A percentile compares a stretch with the other conserved stretches of the same genome.
Evolutionary conservation across 2,329 filamentous ascomycete species (phyloP).

Genomic region (Akanthomyces uredinophilus): DNA sequence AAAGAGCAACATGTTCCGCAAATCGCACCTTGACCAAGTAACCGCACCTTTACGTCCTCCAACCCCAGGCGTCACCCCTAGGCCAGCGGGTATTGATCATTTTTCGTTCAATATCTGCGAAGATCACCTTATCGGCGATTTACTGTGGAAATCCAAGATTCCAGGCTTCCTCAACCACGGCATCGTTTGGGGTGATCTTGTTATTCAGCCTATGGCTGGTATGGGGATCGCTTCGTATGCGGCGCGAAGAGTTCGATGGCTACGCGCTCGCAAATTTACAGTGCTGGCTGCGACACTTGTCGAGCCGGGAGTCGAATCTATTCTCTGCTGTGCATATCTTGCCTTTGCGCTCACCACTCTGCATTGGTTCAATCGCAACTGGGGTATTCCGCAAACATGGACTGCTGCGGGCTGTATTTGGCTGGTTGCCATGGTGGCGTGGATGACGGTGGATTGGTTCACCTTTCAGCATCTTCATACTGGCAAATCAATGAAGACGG

Average conservation of each 20-base stretch:
- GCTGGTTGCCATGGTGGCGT: constrained; percentile 57
- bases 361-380: constrained; percentile 50
- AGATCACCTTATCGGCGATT: constrained; percentile 90
- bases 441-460: constrained; percentile 71
- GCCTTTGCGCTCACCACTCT: constrained; percentile 74
- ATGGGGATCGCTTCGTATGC: constrained; percentile 76
- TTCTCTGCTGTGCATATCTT: constrained; percentile 77
- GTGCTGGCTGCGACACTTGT: constrained; percentile 84
- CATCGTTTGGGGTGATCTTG: constrained; percentile 78
- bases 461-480: constrained; percentile 72
- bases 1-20: constrained; percentile 98
- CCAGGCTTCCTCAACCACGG: constrained; percentile 71
- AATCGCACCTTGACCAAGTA: constrained; percentile 77
- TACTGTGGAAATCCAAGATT: constrained; percentile 71
- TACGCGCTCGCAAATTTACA: constrained; percentile 90
- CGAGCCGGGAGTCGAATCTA: constrained; percentile 85
- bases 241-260: constrained; percentile 78
- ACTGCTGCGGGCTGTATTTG: constrained; percentile 59
- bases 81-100: constrained; percentile 71
- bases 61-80: constrained; percentile 34
- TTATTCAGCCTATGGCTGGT: constrained; percentile 79
- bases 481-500: constrained; percentile 62
- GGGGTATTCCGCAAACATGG: constrained; percentile 63
- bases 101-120: constrained; percentile 98
- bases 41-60: constrained; percentile 47